Conservation (phyloP, 2,329 filamentous ascomycete genomes). For the Ciborinia camelliae region DNA sequence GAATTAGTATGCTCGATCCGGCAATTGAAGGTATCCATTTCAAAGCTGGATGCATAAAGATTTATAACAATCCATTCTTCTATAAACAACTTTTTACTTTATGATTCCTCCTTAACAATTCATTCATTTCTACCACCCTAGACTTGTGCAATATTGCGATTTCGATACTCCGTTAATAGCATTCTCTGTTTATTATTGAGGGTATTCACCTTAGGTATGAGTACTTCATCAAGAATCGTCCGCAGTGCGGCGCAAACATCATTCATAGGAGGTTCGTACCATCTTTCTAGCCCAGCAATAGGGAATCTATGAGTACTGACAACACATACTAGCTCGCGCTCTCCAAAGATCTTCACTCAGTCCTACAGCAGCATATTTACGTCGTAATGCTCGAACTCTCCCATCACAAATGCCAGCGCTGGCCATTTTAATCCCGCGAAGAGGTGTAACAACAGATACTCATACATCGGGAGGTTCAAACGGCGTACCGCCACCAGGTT, state of each 20-base stretch:
- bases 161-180: constrained; percentile 8
- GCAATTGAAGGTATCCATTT: constrained; percentile 2
- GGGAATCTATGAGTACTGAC: background rate
- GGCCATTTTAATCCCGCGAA: constrained; percentile 55
- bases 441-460: constrained; percentile 57
- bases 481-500: constrained; percentile 63
- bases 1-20: constrained; percentile 3
- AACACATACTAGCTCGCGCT: constrained; percentile 31
- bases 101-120: background rate
- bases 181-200: constrained; percentile 1
- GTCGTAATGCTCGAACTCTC: constrained; percentile 36
- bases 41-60: constrained; percentile 9
- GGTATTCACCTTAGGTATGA: constrained; percentile 30
- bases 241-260: constrained; percentile 38
- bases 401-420: constrained; percentile 45
- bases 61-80: background rate
- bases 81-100: background rate
- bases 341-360: constrained; percentile 31
- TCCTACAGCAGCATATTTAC: constrained; percentile 35
- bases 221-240: constrained; percentile 39
- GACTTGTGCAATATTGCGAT: background rate
- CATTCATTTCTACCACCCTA: background rate
- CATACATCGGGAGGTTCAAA: constrained; percentile 47
- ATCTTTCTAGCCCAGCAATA: constrained; percentile 19
- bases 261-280: constrained; percentile 34